Evolutionary conservation across 129 eudicot species (phyloP).

Genomic region (Silybum marianum): DNA sequence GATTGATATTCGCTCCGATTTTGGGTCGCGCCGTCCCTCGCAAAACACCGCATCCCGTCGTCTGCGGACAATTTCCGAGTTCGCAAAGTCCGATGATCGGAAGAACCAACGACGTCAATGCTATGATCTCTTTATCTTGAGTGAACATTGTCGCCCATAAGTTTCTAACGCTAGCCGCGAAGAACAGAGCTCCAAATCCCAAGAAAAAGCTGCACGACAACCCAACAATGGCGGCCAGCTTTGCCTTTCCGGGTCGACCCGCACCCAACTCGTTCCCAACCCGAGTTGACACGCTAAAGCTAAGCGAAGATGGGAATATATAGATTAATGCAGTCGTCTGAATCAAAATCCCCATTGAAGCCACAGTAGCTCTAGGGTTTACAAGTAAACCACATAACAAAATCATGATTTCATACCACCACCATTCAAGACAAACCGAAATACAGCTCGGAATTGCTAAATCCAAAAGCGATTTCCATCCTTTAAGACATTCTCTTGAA

Average conservation of each 20-base stretch:
- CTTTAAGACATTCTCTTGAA: slow-evolving; percentile 53
- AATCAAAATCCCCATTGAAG: slow-evolving; percentile 88
- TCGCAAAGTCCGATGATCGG: slow-evolving; percentile 91
- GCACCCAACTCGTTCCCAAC: slow-evolving; percentile 87
- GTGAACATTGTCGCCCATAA: slow-evolving; percentile 87
- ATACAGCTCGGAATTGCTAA: slow-evolving; percentile 81
- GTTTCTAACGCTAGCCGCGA: slow-evolving; percentile 59
- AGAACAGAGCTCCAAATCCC: slow-evolving; percentile 64
- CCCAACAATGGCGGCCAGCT: slow-evolving; percentile 67
- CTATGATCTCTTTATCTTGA: slow-evolving; percentile 63
- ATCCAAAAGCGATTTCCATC: slow-evolving; percentile 52
- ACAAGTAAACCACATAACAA: slow-evolving; percentile 65
- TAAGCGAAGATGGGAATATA: slow-evolving; percentile 80
- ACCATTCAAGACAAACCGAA: slow-evolving; percentile 91
- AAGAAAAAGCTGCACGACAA: slow-evolving; percentile 55
- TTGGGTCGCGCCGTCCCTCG: slow-evolving; percentile 89
- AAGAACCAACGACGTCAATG: slow-evolving; percentile 62
- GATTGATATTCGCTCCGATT: slow-evolving; percentile 74
- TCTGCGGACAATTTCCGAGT: slow-evolving; percentile 89
- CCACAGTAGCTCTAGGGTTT: slow-evolving; percentile 73
- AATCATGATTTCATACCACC: slow-evolving; percentile 97
- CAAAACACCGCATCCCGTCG: slow-evolving; percentile 88
- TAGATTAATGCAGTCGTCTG: slow-evolving; percentile 82
- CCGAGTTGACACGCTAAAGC: slow-evolving; percentile 80
- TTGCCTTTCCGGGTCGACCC: slow-evolving; percentile 59